Conservation (phyloP, 495 filamentous ascomycete genomes). For the Tuber melanosporum region DNA sequence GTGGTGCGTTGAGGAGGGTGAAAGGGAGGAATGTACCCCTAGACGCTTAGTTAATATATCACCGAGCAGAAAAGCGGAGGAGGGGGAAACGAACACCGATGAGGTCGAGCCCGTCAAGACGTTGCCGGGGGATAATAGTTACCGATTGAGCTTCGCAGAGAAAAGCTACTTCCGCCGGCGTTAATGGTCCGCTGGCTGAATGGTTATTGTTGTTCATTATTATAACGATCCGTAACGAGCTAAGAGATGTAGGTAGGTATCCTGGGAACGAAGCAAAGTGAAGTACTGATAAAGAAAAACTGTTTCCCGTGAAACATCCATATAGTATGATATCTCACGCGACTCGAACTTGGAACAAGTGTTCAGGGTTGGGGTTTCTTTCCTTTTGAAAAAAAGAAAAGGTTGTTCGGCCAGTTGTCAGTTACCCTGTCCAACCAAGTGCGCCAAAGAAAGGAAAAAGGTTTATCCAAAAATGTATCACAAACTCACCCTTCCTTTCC, state of each 20-base stretch:
- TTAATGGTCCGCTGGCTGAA: constrained; percentile 41
- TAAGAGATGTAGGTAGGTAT: neutral
- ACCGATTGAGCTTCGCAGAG: constrained; percentile 95
- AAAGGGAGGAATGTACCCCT: constrained; percentile 74
- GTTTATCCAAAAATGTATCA: neutral
- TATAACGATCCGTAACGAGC: neutral
- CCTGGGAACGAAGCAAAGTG: neutral
- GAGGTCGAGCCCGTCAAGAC: constrained; percentile 74
- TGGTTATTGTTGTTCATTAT: neutral
- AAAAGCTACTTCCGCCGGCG: constrained; percentile 85
- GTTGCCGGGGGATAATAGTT: constrained; percentile 84
- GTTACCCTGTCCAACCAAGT: neutral
- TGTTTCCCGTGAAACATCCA: neutral
- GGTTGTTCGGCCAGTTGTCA: neutral
- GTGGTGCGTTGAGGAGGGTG: constrained; percentile 72
- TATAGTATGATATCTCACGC: neutral
- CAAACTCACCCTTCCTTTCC: neutral
- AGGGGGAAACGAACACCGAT: constrained; percentile 61
- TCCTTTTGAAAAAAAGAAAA: neutral
- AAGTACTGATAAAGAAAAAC: neutral
- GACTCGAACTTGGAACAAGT: neutral
- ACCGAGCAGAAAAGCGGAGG: neutral
- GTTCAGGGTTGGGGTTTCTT: neutral
- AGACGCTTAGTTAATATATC: constrained; percentile 15
- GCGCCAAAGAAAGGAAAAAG: neutral